Percentiles rank a stretch among this genome's conserved stretches.
Conservation (phyloP, 2,329 filamentous ascomycete species). For the Chrysosporium keratinophilum region DNA sequence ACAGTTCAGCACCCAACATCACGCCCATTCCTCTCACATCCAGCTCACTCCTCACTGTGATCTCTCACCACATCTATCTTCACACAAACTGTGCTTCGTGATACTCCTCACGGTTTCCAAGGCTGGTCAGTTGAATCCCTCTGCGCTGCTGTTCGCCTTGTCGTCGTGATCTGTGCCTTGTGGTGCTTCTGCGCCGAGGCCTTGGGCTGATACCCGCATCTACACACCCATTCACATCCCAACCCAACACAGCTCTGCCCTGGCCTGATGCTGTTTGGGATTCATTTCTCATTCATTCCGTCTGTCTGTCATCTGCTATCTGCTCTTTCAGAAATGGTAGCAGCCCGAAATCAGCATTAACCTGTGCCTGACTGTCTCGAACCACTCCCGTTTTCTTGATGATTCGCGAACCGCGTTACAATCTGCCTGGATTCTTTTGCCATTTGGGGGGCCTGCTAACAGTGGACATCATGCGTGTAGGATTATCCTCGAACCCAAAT, state of each 20-base stretch:
- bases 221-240: background rate
- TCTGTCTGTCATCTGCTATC: background rate
- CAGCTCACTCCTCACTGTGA: background rate
- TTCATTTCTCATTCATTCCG: background rate
- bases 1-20: background rate
- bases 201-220: background rate
- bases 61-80: background rate
- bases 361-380: background rate
- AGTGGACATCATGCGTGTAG: background rate
- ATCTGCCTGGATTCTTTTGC: background rate
- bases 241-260: background rate
- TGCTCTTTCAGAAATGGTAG: background rate
- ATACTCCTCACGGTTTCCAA: background rate
- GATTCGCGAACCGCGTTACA: background rate
- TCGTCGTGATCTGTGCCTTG: background rate
- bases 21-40: background rate
- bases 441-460: slow-evolving; percentile 5
- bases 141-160: background rate
- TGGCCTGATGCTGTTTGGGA: background rate
- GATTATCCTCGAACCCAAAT: background rate
- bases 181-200: background rate
- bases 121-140: background rate
- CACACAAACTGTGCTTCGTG: background rate
- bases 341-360: background rate
- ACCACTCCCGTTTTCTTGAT: background rate